Conservation (phyloP, 2,329 filamentous ascomycete genomes). For the Colletotrichum kahawae region DNA sequence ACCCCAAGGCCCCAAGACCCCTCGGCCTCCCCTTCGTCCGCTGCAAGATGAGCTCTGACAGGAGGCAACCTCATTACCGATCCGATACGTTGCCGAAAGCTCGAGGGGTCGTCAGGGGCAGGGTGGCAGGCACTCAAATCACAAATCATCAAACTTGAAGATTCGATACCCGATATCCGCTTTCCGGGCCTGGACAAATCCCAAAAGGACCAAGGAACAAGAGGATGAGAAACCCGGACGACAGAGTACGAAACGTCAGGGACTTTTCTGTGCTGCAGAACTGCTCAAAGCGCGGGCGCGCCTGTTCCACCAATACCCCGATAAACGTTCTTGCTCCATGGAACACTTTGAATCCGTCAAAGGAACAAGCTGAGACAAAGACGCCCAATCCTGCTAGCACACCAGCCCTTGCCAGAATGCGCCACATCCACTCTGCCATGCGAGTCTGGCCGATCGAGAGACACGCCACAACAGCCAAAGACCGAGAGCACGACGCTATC, state of each 20-base stretch:
- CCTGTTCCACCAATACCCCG: neutral
- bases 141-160: neutral
- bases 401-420: neutral
- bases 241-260: neutral
- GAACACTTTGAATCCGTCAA: conserved; percentile 4
- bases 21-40: neutral
- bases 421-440: conserved; percentile 8
- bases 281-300: neutral
- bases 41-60: conserved; percentile 3
- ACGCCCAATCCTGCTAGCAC: neutral
- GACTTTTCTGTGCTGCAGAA: neutral
- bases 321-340: neutral
- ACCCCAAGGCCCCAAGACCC: neutral
- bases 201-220: neutral
- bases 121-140: neutral
- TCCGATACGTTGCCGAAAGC: neutral
- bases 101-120: neutral
- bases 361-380: conserved; percentile 6
- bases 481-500: conserved; percentile 1
- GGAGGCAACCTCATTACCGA: neutral
- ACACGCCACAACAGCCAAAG: conserved; percentile 12
- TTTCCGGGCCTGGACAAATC: neutral
- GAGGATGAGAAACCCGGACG: neutral
- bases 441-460: neutral
- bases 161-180: neutral